A percentile compares a stretch with the other conserved stretches of the same genome.
phyloP scores from a whole-genome alignment of 2,329 filamentous ascomycete species.

The Aspergillus pseudonomiae region DNA sequence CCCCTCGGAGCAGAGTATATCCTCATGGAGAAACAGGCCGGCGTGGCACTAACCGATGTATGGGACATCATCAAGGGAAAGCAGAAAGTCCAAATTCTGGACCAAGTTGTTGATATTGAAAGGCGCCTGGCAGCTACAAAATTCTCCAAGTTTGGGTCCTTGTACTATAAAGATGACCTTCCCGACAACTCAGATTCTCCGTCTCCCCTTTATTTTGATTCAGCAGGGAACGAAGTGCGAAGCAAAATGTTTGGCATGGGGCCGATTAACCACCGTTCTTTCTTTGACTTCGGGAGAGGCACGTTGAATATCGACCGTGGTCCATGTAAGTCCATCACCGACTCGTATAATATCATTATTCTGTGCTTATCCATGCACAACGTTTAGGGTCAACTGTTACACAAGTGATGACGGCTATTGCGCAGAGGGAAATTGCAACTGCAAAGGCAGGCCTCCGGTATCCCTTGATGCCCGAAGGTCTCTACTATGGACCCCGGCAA shows the following conservation, averaged over 20 bases:
- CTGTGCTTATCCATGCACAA: too few relatives aligned
- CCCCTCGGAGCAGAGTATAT: constrained; percentile 42
- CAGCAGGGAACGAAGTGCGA: constrained; percentile 17
- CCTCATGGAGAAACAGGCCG: constrained; percentile 37
- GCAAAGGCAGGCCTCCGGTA: too few relatives aligned
- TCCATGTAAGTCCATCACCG: constrained; percentile 21
- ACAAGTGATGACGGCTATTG: too few relatives aligned
- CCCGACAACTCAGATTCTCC: constrained; percentile 7
- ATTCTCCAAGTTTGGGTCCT: constrained; percentile 22
- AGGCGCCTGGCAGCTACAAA: constrained; percentile 19
- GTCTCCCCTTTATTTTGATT: constrained; percentile 15
- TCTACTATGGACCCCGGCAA: constrained; percentile 15
- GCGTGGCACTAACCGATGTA: constrained; percentile 21
- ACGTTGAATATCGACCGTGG: constrained; percentile 25
- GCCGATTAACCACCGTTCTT: constrained; percentile 24
- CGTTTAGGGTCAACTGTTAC: too few relatives aligned
- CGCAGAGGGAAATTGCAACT: too few relatives aligned
- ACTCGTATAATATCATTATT: too few relatives aligned
- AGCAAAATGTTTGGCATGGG: constrained; percentile 24
- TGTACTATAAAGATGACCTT: constrained; percentile 27
- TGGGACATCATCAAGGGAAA: constrained; percentile 25
- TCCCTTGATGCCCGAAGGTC: constrained; percentile 1
- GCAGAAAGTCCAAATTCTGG: constrained; percentile 24
- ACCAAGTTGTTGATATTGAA: constrained; percentile 24
- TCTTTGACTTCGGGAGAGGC: constrained; percentile 25